Base-by-base conservation (phyloP, 2,329 filamentous ascomycete species). In the Elsinoe fawcettii region DNA sequence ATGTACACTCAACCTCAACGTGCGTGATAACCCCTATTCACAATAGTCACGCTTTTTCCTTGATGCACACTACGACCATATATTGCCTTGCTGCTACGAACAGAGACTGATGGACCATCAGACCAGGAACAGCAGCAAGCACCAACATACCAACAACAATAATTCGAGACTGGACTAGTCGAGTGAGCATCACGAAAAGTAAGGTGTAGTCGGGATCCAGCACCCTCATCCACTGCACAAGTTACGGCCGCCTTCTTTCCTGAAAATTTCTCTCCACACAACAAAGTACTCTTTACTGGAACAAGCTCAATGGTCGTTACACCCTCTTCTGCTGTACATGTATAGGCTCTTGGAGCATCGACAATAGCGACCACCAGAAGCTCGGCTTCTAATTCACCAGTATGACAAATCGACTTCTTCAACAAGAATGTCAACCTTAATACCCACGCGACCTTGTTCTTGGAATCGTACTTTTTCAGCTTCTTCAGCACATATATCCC, bases 1-100 rank as follows among this genome's bases (percentile, higher is more conserved):
- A 76, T 76, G 67, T 78, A 79, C 61, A 25, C 41, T 46, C 41
- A 46, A 46, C 68, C 69, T 62, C 69, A 70, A 63, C 69, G 66
- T 68, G 62, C 64, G 66, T 66, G 61, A 62, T 43, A 54, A 47
- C 55, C 54, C 54, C 9, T 49, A 41, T n/a, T 49, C 36, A 41
- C 43, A 14, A 44, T 51, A 20, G 12, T 51, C 56, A 51, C 22
- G n/a, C 20, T 23, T 47, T n/a, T 23, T 54, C 12, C 27, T 43
- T 27, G 39, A 51, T 43, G 49, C 30, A 30, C 30, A 23, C 16
- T 18, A 23, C 49, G 49, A 53, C 20, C 32, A 51, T 14, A 32
- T 22, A 51, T 51, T 34, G 16, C 27, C 18, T 4, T 39, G 16
- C 49, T 23, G 49, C 49, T n/a, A 34, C 11, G 22, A 36, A 20